Base-by-base conservation (phyloP, 495 filamentous ascomycete genomes). In the Amniculicola lignicola region DNA sequence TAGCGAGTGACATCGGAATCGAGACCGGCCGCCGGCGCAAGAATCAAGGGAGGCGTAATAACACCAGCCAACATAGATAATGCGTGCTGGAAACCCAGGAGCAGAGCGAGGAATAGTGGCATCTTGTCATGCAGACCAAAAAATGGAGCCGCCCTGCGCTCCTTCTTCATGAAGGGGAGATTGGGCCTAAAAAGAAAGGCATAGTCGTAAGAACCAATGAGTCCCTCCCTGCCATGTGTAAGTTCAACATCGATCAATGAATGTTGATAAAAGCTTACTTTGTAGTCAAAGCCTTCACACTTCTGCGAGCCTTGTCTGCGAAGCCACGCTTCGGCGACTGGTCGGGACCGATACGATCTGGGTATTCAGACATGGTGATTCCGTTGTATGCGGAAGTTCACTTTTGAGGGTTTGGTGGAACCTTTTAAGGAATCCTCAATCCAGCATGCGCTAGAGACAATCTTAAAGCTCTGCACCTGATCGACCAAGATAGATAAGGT, bases 191-290 rank as follows among this genome's bases (percentile, higher is more conserved):
- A 90, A 15, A 87, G 74, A 67, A 81, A 82, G 39, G 72, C 83
- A 80, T 95, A 95, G 74, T 95, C 88, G 67, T 95, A 96, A 59
- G 83, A 75, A 27, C 90, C 90, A 55, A 96, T 67, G 24, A 95
- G 76, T 7, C 90, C 90, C 0, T 90, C 82, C 48, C 75, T 83
- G 33, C 11, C 19, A 18, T n/a, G 2, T 43, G 43, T 60, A 24
- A 58, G 57, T 43, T 6, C 19, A 2, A 56, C 10, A 40, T 28
- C 14, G 31, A 23, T 3, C 39, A 10, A 27, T 21, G n/a, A 21
- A 29, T 24, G 41, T 22, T 18, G 3, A 25, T 2, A 22, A 51
- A n/a, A 36, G 10, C 61, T 43, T 47, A 67, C 60, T 57, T 67
- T 12, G 67, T 69, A 11, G 67, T 70, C 44, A 70, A 54, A 11